These are phyloP conservation scores for Naganishia kalamii DNA, from an alignment of 768 basidiomycete species.

Conservation along the genomic window DNA sequence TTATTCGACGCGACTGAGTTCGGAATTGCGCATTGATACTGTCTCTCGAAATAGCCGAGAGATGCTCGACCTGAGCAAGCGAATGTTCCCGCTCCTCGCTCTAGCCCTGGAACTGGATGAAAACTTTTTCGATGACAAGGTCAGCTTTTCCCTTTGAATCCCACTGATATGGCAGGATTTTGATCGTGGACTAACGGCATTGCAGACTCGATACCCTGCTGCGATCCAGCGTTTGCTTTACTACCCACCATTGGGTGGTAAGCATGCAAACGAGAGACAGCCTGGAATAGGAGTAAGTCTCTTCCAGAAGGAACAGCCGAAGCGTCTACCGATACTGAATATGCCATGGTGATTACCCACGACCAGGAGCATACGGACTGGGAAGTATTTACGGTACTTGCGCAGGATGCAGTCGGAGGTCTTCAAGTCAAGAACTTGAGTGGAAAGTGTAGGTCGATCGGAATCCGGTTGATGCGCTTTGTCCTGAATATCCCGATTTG, in stretches of 20 bases:
- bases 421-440: constrained; percentile 74
- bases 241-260: constrained; percentile 69
- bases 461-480: neutral
- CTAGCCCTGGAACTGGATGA: constrained; percentile 69
- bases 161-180: too few species aligned
- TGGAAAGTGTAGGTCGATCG: constrained; percentile 53
- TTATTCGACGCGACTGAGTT: neutral
- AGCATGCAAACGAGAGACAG: constrained; percentile 56
- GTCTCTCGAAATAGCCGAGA: constrained; percentile 29
- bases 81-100: constrained; percentile 76
- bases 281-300: constrained; percentile 65
- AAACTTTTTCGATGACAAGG: constrained; percentile 73
- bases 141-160: neutral
- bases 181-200: too few species aligned
- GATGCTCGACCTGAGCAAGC: constrained; percentile 57
- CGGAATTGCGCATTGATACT: neutral
- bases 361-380: constrained; percentile 22
- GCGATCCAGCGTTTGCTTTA: constrained; percentile 77
- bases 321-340: neutral
- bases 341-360: neutral
- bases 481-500: neutral
- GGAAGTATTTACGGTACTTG: constrained; percentile 81
- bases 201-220: constrained; percentile 60
- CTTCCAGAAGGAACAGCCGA: constrained; percentile 1
- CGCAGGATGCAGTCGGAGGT: constrained; percentile 55